phyloP scores from a whole-genome alignment of 1,139 yeast genomes.

The Yamadazyma dushanensis region DNA sequence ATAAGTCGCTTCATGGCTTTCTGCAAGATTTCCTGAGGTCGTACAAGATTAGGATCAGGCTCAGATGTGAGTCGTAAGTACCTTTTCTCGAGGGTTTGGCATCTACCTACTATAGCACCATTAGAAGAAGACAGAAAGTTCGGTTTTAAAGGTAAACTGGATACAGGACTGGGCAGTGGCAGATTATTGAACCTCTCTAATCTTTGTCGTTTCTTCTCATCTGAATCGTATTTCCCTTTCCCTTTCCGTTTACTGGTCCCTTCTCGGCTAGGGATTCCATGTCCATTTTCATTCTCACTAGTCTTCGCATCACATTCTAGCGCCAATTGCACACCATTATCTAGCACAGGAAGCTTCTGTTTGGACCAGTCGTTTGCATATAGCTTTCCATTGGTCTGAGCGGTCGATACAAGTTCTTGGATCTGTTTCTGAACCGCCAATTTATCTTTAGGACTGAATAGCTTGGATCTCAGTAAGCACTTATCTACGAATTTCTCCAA shows the following conservation, averaged over 20 bases:
- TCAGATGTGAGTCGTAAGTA: conserved; percentile 87
- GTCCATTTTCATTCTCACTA: no score
- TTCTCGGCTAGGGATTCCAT: conserved; percentile 6
- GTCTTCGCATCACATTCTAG: conserved; percentile 3
- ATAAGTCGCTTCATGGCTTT: conserved; percentile 58
- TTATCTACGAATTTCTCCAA: conserved; percentile 32
- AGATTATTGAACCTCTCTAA: conserved; percentile 47
- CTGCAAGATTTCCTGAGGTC: conserved; percentile 67
- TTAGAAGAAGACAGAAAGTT: conserved; percentile 4
- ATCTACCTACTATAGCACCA: conserved; percentile 58
- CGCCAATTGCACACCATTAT: conserved; percentile 16
- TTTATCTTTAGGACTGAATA: conserved; percentile 21
- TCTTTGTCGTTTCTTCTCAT: conserved; percentile 44
- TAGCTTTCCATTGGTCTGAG: conserved; percentile 46
- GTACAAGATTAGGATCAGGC: conserved; percentile 80
- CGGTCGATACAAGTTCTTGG: conserved; percentile 33
- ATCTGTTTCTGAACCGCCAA: conserved; percentile 29
- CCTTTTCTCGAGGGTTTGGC: conserved; percentile 67
- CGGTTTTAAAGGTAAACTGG: conserved; percentile 9
- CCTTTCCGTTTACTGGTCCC: not conserved
- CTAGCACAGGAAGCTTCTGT: conserved; percentile 56
- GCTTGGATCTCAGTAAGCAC: conserved; percentile 24
- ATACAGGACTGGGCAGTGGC: conserved; percentile 6
- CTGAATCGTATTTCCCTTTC: conserved; percentile 24
- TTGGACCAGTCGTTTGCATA: conserved; percentile 60